Evolutionary conservation across 139 green algal genomes (phyloP).

Genomic region (Micractinium sp.): DNA sequence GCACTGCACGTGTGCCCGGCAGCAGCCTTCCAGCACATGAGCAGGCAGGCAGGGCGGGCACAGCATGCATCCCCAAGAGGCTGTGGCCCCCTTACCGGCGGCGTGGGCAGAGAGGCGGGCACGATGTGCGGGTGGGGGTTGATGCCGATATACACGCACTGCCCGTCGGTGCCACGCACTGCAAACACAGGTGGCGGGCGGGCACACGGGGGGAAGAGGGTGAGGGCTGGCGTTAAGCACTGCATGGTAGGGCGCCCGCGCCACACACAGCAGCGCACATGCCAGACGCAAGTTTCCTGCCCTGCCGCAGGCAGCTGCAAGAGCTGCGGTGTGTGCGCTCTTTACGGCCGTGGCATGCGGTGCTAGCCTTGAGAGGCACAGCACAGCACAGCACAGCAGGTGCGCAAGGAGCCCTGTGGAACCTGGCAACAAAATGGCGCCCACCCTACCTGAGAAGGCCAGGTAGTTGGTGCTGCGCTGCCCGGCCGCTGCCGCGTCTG

Average conservation of each 20-base stretch:
- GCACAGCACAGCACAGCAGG: no score
- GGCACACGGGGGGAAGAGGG: neutral
- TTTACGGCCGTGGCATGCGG: neutral
- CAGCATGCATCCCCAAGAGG: neutral
- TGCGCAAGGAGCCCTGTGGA: no score
- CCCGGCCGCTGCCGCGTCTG: neutral
- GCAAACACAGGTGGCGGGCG: neutral
- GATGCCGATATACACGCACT: constrained; percentile 55
- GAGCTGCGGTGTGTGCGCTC: neutral
- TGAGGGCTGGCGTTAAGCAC: neutral
- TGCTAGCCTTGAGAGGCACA: neutral
- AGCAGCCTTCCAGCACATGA: neutral
- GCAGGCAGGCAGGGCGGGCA: neutral
- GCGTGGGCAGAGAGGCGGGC: constrained; percentile 34
- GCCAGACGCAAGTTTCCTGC: no score
- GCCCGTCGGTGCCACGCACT: constrained; percentile 18
- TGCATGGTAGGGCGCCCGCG: no score
- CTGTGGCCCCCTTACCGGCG: neutral
- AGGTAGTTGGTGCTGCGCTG: constrained; percentile 45
- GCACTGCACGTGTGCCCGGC: no score
- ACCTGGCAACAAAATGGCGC: no score
- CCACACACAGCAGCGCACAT: neutral
- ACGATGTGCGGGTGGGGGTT: constrained; percentile 49
- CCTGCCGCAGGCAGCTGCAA: neutral
- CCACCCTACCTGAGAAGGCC: constrained; percentile 43